Evolutionary conservation across 345 rosid species (phyloP), one percentile per base, ranked within the genome.

Genomic region (Carallia pectinifolia): DNA sequence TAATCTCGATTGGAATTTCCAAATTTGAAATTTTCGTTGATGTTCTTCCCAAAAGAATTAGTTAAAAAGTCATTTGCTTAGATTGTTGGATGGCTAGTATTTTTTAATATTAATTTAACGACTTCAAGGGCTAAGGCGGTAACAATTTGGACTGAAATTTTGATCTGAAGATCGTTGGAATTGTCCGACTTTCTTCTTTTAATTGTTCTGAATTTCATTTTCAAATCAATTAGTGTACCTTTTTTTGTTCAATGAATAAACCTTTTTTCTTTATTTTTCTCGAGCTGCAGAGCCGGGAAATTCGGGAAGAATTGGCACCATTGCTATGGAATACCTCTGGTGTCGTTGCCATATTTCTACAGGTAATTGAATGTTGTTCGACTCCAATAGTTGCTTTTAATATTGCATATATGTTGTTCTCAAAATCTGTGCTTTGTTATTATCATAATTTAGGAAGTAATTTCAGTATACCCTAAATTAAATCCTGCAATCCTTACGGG

Each of bases 291-390:
- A 71, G 68, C 58, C 74, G 75, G 68, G 76, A 6, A 62, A 6
- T 34, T 34, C 61, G 75, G 59, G 80, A 74, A 12, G 81, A 83
- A 23, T 47, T 85, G 80, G 90, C 82, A 9, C 82, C 82, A 16
- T n/a, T 83, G 48, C 40, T 88, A 29, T 88, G 93, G 93, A 54
- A 83, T 65, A 85, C 93, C 34, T 58, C 72, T 69, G 85, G 85
- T 36, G 74, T 81, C 52, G 64, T 83, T 50, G 3, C 75, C 50
- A 31, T 61, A 37, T 87, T 86, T 71, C 65, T 85, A 31, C 75
- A 75, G 87, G 89, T 85, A 56, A 84, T 30, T 31, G 13, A 58
- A 6, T 27, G 1, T 27, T 44, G 40, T 31, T 62, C 48, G n/a
- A 53, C 34, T 63, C 65, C 40, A 58, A 17, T 18, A 18, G 52